Conservation (phyloP, 805 yeast genomes). For the Lipomyces sp. region DNA sequence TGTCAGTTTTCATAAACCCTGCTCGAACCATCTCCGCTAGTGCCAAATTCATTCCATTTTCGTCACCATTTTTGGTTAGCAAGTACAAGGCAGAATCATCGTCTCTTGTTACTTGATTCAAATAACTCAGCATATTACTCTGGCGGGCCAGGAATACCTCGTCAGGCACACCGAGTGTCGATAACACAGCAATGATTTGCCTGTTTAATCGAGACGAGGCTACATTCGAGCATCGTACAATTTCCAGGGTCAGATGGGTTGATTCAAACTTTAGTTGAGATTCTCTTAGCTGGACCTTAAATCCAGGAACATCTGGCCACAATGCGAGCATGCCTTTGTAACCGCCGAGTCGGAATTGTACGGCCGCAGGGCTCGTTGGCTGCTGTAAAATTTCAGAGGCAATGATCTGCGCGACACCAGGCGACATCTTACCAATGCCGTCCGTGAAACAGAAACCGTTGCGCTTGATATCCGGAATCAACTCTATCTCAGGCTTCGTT, state of each 20-base stretch:
- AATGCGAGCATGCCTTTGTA: conserved; percentile 17
- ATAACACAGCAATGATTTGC: conserved; percentile 20
- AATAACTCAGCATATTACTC: conserved; percentile 5
- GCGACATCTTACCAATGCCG: conserved; percentile 27
- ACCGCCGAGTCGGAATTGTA: conserved; percentile 27
- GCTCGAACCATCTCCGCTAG: neutral
- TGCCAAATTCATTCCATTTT: conserved; percentile 3
- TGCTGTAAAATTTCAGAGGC: conserved; percentile 11
- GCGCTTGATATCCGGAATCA: conserved; percentile 16
- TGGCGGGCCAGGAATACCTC: conserved; percentile 13
- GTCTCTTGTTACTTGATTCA: neutral
- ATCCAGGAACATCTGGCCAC: conserved; percentile 18
- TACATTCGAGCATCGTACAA: conserved; percentile 3
- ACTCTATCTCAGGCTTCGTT: conserved; percentile 47
- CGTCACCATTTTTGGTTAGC: conserved; percentile 5
- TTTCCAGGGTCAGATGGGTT: conserved; percentile 11
- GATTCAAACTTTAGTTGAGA: conserved; percentile 19
- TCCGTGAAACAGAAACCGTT: conserved; percentile 20
- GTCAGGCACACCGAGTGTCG: conserved; percentile 18
- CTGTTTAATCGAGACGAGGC: conserved; percentile 15
- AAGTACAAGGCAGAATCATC: conserved; percentile 8
- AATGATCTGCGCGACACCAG: conserved; percentile 14
- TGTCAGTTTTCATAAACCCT: conserved; percentile 13
- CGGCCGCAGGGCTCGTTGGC: conserved; percentile 15
- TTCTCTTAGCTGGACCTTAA: conserved; percentile 9